A percentile compares a stretch with the other conserved stretches of the same genome.
Conservation (phyloP, 1,139 yeast species). For the Blastobotrys illinoisensis region DNA sequence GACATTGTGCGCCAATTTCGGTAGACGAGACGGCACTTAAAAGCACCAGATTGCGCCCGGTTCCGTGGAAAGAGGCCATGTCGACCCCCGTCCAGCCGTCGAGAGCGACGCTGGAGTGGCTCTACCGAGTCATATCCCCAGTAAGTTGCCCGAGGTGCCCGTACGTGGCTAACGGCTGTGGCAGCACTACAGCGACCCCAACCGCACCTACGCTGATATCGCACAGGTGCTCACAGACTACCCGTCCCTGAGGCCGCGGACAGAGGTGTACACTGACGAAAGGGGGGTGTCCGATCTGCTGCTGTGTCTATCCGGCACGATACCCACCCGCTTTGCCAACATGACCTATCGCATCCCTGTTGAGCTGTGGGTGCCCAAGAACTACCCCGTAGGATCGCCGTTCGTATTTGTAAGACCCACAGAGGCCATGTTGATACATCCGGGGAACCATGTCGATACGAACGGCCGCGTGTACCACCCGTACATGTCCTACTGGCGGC, state of each 20-base stretch:
- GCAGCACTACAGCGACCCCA: slow-evolving; percentile 47
- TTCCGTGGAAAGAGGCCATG: neutral
- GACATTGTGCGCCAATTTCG: neutral
- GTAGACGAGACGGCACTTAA: neutral
- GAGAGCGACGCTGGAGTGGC: slow-evolving; percentile 52
- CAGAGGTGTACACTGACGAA: slow-evolving; percentile 60
- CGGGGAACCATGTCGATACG: slow-evolving; percentile 66
- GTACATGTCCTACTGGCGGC: slow-evolving; percentile 53
- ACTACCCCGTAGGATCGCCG: slow-evolving; percentile 64
- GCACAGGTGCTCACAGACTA: slow-evolving; percentile 47
- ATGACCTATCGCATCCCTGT: slow-evolving; percentile 47
- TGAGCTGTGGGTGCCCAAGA: slow-evolving; percentile 70
- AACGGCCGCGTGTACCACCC: slow-evolving; percentile 75
- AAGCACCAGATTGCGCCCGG: neutral
- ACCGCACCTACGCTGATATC: slow-evolving; percentile 54
- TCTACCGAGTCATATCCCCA: slow-evolving; percentile 48
- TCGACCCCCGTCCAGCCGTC: slow-evolving; percentile 22
- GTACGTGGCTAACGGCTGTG: too few species aligned
- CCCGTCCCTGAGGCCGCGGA: slow-evolving; percentile 58
- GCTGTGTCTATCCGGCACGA: slow-evolving; percentile 57
- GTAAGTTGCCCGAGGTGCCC: slow-evolving; percentile 33
- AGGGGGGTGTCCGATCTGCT: slow-evolving; percentile 56
- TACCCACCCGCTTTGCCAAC: slow-evolving; percentile 36
- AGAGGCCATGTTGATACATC: slow-evolving; percentile 44
- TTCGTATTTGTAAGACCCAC: slow-evolving; percentile 53